Evolutionary conservation across 2,329 filamentous ascomycete species (phyloP).

Genomic region (Nectriaceae sp.): DNA sequence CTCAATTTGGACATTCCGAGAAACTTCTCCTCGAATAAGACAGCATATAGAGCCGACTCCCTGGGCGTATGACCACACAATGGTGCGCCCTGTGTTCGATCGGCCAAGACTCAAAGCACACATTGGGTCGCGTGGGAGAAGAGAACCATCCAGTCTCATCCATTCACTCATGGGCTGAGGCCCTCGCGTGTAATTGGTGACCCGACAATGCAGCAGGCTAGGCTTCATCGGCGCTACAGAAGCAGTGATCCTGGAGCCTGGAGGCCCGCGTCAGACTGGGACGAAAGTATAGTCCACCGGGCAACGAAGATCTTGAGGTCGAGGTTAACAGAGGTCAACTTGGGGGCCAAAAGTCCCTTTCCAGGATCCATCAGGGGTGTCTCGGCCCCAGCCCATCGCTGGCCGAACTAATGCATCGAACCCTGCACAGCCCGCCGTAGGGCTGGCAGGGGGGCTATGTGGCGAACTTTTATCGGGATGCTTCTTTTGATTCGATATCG

Average conservation of each 20-base stretch:
- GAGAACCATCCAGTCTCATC: not conserved
- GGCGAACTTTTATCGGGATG: not conserved
- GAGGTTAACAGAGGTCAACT: conserved; percentile 16
- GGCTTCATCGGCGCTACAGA: conserved; percentile 24
- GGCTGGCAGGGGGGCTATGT: conserved; percentile 22
- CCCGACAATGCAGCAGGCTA: conserved; percentile 18
- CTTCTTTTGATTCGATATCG: not conserved
- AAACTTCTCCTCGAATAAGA: not conserved
- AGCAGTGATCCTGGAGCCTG: conserved; percentile 28
- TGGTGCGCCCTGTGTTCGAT: not conserved
- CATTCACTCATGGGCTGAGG: conserved; percentile 8
- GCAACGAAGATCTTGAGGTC: conserved; percentile 24
- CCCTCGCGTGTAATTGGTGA: conserved; percentile 19
- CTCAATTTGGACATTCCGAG: not conserved
- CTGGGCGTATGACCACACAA: not conserved
- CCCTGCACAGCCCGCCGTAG: conserved; percentile 21
- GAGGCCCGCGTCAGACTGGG: conserved; percentile 19
- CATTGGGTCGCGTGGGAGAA: not conserved
- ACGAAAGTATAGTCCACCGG: conserved; percentile 19
- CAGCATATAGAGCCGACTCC: not conserved
- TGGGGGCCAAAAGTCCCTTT: no score
- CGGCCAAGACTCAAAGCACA: not conserved
- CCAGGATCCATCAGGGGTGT: conserved; percentile 11
- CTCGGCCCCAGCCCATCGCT: conserved; percentile 22
- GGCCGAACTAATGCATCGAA: conserved; percentile 26